phyloP scores from a whole-genome alignment of 106 monocot genomes.

The Narthecium ossifragum region DNA sequence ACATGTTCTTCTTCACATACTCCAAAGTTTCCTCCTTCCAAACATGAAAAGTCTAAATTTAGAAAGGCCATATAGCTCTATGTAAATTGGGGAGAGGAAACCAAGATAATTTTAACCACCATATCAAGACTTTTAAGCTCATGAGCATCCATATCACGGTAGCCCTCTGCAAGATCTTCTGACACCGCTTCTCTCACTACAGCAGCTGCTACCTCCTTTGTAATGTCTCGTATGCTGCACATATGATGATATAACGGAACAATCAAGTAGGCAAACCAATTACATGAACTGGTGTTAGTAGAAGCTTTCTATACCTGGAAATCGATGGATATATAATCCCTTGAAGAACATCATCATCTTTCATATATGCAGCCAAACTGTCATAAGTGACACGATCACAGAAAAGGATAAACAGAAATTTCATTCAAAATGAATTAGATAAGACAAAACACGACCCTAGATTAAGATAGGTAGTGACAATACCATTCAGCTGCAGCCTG shows the following conservation, averaged over 20 bases:
- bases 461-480: too few relatives aligned
- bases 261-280: background rate
- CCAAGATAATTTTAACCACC: conserved; percentile 25
- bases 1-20: conserved; percentile 92
- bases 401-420: conserved; percentile 4
- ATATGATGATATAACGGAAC: background rate
- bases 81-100: too few relatives aligned
- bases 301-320: conserved; percentile 58
- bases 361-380: conserved; percentile 96
- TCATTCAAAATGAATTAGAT: background rate
- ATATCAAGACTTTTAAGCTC: conserved; percentile 59
- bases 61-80: too few relatives aligned
- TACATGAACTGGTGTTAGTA: too few relatives aligned
- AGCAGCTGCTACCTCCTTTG: conserved; percentile 91
- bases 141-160: conserved; percentile 76
- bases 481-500: conserved; percentile 99
- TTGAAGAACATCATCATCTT: conserved; percentile 77
- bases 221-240: conserved; percentile 85
- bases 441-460: too few relatives aligned
- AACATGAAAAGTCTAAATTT: background rate
- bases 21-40: conserved; percentile 53
- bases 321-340: conserved; percentile 93
- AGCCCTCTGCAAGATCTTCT: conserved; percentile 86
- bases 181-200: conserved; percentile 79
- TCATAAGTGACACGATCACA: background rate